These are phyloP conservation scores for Saccharomyces eubayanus DNA, from an alignment of 805 yeast species.

Conservation along the genomic window DNA sequence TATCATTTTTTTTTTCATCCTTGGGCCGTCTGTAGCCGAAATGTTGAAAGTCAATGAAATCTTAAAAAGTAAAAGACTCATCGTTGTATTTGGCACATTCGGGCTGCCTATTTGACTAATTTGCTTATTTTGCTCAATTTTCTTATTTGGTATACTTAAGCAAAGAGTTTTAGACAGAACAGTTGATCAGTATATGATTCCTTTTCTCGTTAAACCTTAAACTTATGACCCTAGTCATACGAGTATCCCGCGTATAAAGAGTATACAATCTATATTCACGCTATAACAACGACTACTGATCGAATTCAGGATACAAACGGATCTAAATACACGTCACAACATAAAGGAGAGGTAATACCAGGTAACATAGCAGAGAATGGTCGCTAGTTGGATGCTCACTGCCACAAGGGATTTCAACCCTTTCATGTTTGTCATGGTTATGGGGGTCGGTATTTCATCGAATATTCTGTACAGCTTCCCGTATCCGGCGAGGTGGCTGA, in stretches of 20 bases:
- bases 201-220: background rate
- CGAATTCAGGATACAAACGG: background rate
- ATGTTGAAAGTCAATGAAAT: background rate
- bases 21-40: background rate
- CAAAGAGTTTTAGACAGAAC: background rate
- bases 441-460: slow-evolving; percentile 79
- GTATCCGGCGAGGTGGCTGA: slow-evolving; percentile 51
- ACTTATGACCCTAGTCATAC: background rate
- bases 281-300: background rate
- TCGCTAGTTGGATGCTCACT: background rate
- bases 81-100: background rate
- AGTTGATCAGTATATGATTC: background rate
- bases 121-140: background rate
- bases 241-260: background rate
- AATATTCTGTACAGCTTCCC: slow-evolving; percentile 58
- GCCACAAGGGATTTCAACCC: slow-evolving; percentile 36
- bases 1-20: background rate
- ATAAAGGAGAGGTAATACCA: background rate
- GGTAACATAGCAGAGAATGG: background rate
- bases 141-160: background rate
- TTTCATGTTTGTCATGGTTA: slow-evolving; percentile 60
- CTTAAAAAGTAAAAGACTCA: background rate
- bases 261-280: background rate
- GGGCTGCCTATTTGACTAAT: background rate
- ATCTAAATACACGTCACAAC: background rate